phyloP scores from a whole-genome alignment of 2,329 filamentous ascomycete genomes.

The Pseudogymnoascus sp. region DNA sequence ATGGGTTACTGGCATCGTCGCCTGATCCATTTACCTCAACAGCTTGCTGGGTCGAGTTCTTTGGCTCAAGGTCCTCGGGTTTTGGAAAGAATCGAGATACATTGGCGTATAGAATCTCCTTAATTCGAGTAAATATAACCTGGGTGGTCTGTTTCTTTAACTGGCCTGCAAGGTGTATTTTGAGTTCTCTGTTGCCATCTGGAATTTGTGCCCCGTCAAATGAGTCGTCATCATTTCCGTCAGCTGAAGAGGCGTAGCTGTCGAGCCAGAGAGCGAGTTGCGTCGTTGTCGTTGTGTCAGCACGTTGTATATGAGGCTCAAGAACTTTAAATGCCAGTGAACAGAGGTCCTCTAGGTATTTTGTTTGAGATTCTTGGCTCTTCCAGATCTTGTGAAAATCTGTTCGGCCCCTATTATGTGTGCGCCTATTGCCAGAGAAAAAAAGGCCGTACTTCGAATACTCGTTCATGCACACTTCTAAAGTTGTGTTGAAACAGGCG shows the following conservation, averaged over 20 bases:
- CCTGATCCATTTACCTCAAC: not conserved
- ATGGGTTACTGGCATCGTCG: not conserved
- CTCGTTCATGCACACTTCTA: constrained; percentile 9
- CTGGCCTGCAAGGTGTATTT: constrained; percentile 54
- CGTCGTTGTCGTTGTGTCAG: not conserved
- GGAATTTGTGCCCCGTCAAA: constrained; percentile 55
- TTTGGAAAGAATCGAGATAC: constrained; percentile 36
- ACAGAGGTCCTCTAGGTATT: constrained; percentile 4
- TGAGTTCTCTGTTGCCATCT: constrained; percentile 59
- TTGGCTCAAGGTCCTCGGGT: constrained; percentile 9
- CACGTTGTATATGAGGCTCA: not conserved
- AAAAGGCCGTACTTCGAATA: constrained; percentile 7
- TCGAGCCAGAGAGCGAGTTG: constrained; percentile 8
- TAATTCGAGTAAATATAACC: constrained; percentile 14
- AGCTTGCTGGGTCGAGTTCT: not conserved
- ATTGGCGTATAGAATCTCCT: constrained; percentile 37
- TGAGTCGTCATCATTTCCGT: constrained; percentile 22
- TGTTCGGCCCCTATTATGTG: not conserved
- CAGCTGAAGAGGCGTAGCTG: constrained; percentile 15
- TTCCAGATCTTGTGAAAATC: constrained; percentile 8
- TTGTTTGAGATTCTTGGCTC: not conserved
- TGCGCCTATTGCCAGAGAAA: not conserved
- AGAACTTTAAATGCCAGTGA: not conserved
- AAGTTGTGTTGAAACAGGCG: constrained; percentile 5
- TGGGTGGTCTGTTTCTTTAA: constrained; percentile 53